Percentiles rank a stretch among this genome's conserved stretches.
Evolutionary conservation across 148 eudicot genomes (phyloP).

Genomic region (Mesembryanthemum crystallinum): DNA sequence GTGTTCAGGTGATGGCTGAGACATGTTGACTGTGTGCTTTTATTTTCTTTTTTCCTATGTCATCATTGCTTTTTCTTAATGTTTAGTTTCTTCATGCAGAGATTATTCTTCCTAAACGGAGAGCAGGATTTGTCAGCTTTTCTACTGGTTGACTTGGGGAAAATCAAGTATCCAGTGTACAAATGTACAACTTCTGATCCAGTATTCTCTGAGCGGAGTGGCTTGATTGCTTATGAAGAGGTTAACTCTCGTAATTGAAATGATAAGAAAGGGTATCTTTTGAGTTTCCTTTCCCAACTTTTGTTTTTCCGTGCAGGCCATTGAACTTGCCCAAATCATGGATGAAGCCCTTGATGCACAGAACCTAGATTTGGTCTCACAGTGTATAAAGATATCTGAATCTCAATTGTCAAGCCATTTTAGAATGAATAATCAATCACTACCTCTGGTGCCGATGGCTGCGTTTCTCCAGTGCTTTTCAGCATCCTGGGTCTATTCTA

Average conservation of each 20-base stretch:
- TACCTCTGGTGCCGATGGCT: conserved; percentile 30
- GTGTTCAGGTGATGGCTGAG: conserved; percentile 60
- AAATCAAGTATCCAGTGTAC: conserved; percentile 77
- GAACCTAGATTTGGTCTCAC: conserved; percentile 44
- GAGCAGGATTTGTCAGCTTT: conserved; percentile 85
- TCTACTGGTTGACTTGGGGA: conserved; percentile 78
- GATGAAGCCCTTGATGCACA: conserved; percentile 77
- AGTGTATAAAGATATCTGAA: conserved; percentile 59
- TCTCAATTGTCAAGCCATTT: conserved; percentile 45
- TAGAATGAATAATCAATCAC: conserved; percentile 23
- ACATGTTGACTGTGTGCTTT: neutral
- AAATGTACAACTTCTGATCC: conserved; percentile 54
- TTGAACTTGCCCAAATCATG: conserved; percentile 85
- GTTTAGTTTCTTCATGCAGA: conserved; percentile 46
- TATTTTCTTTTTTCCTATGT: neutral
- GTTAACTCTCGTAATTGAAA: conserved; percentile 32
- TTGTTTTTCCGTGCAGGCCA: conserved; percentile 46
- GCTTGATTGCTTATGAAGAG: conserved; percentile 90
- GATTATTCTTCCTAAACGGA: conserved; percentile 85
- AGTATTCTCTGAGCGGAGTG: conserved; percentile 51
- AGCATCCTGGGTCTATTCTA: conserved; percentile 83
- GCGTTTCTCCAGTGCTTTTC: conserved; percentile 63
- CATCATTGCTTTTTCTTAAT: conserved; percentile 14
- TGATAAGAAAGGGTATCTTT: neutral
- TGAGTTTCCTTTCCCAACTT: conserved; percentile 18